Base-by-base conservation (phyloP, 2,329 filamentous ascomycete genomes). In the Ophiocordyceps camponoti-floridani region DNA sequence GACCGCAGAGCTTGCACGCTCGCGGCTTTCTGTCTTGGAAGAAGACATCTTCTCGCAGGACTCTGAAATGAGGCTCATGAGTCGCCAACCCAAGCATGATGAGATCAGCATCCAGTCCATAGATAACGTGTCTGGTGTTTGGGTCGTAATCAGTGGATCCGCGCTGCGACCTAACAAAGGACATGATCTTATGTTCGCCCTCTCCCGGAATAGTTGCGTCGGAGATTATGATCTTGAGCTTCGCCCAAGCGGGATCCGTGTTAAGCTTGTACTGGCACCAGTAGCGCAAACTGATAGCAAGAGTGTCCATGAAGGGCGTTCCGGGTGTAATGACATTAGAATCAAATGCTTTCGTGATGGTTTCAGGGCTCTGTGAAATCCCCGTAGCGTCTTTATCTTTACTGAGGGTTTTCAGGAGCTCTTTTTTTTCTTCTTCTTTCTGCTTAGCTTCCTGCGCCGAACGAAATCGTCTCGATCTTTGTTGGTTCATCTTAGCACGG, bases 181-280 rank as follows among this genome's bases (percentile, higher is more conserved):
- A 81, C 91, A 98, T 98, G 58, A 98, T 96, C 64, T 98, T 98
- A 63, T 98, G 91, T 66, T 98, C 91, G 59, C 91, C 91, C 66
- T 98, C 91, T 58, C 91, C 91, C 45, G 91, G 91, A 37, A 98
- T 88, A 38, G 89, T 95, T 45, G 91, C 89, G 68, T 98, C 91
- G 9, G 91, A 98, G 52, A 98, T 96, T 62, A 98, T 93, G 61
- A 98, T 76, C 70, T 98, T 98, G 61, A 95, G 70, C 60, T 87
- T 87, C 49, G 84, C 84, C 93, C 93, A 98, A 43, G 82, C 85
- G 30, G 89, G 87, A 61, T 98, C 91, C 26, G 86, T 95, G 62
- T 93, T 96, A 52, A 96, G 75, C 66, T 98, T 98, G 68, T 95
- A 96, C 44, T 89, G 80, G 59, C 86, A 86, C 91, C 91, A 98